A percentile compares a stretch with the other conserved stretches of the same genome.
phyloP scores from a whole-genome alignment of 495 filamentous ascomycete species.

The Xylaria cubensis region DNA sequence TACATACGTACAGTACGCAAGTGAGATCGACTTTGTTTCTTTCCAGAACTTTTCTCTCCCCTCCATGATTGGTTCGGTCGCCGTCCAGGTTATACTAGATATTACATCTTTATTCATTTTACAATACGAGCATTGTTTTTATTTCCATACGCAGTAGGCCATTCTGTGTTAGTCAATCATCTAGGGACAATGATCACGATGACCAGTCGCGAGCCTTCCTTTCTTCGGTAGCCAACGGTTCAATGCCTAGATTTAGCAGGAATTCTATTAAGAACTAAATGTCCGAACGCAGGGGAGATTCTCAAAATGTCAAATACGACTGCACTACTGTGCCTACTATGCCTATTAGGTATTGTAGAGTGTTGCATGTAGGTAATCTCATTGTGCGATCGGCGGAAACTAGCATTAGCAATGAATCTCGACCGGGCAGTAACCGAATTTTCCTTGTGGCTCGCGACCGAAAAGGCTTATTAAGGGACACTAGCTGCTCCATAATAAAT shows the following conservation, averaged over 20 bases:
- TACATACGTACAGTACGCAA: neutral
- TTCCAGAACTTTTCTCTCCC: conserved; percentile 18
- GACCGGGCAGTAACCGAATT: conserved; percentile 29
- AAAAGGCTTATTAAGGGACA: conserved; percentile 22
- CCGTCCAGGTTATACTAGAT: neutral
- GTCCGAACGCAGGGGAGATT: neutral
- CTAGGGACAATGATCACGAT: neutral
- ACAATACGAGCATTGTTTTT: neutral
- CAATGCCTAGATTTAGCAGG: conserved; percentile 4
- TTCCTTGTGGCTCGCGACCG: conserved; percentile 6
- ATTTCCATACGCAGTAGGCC: too few species aligned
- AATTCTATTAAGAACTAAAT: neutral
- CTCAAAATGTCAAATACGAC: conserved; percentile 20
- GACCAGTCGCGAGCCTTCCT: neutral
- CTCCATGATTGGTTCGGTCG: neutral
- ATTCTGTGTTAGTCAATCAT: neutral
- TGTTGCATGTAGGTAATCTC: conserved; percentile 25
- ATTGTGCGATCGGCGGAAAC: conserved; percentile 27
- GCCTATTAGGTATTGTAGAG: neutral
- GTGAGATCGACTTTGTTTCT: conserved; percentile 11
- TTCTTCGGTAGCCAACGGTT: neutral
- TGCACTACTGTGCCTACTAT: conserved; percentile 2
- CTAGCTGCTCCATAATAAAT: conserved; percentile 9
- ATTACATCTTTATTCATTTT: neutral
- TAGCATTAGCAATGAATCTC: conserved; percentile 27